Base-by-base conservation (phyloP, 2,329 filamentous ascomycete species). In the Exophiala mesophila region DNA sequence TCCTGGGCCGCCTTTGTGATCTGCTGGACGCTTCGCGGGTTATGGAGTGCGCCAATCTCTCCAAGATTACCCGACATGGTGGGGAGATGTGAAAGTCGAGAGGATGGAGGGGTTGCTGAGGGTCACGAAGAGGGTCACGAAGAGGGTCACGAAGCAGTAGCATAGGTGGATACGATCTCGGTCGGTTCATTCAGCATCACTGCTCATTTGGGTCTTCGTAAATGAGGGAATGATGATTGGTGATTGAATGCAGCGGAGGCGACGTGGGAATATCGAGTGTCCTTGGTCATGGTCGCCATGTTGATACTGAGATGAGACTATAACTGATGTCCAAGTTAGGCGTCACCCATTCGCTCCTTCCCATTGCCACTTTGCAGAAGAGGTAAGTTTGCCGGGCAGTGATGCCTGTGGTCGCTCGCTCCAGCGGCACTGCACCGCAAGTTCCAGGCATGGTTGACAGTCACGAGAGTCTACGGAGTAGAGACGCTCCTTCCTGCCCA, bases 1-100 rank as follows among this genome's bases (percentile, higher is more conserved):
- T 83, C 78, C 50, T 82, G 74, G 2, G 90, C 92, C 54, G 82
- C 80, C 20, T 76, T 72, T 8, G 82, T 78, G 47, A 97, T 83
- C 59, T 94, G 84, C 57, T 83, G 82, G 44, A 92, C 76, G 53
- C 74, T 88, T 64, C 83, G 68, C 29, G 88, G 88, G 16, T 41
- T 40, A 13, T 39, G 44, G 9, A 41, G 31, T 20, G 47, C 44
- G 35, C 45, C 44, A 28, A 46, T 39, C 37, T 32, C 41, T 48
- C 30, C 60, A 55, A 29, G 30, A 17, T 35, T 21, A 20, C 36
- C 37, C 20, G 45, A 47, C 38, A 52, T 49, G 17, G 12, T 28
- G 30, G 31, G 9, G 7, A 34, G n/a, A 34, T 26, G 23, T 6
- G 23, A 7, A 31, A 36, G 18, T 29, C 7, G 26, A 41, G 13